Conservation (phyloP, 1,139 yeast genomes). For the Pneumocystis carinii region DNA sequence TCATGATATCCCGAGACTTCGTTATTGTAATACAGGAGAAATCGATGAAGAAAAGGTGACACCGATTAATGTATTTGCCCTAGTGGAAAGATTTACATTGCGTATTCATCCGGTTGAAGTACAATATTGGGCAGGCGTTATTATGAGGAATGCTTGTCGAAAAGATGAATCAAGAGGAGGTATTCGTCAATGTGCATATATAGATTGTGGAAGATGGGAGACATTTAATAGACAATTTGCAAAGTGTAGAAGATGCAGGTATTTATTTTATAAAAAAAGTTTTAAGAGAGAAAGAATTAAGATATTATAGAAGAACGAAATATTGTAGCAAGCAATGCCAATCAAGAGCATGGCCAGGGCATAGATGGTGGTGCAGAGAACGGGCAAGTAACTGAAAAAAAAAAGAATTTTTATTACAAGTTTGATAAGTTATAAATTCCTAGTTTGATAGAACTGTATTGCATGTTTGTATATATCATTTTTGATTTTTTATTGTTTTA, state of each 20-base stretch:
- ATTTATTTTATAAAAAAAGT: too few species aligned
- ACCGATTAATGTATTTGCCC: constrained; percentile 56
- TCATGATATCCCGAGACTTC: constrained; percentile 36
- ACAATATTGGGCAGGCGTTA: constrained; percentile 93
- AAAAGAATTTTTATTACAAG: neutral
- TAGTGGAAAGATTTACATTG: constrained; percentile 82
- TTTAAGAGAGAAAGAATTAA: too few species aligned
- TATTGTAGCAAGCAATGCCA: constrained; percentile 91
- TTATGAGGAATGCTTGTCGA: constrained; percentile 88
- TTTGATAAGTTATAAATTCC: neutral
- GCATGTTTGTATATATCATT: neutral
- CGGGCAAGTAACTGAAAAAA: neutral
- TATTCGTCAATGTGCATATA: constrained; percentile 85
- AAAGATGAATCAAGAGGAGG: constrained; percentile 80
- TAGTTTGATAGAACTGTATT: neutral
- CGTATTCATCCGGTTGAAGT: constrained; percentile 54
- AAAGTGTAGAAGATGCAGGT: constrained; percentile 80
- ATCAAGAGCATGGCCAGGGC: constrained; percentile 80
- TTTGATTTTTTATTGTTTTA: neutral
- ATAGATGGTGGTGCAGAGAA: constrained; percentile 76
- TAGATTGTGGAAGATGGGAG: constrained; percentile 95
- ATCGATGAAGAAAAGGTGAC: neutral
- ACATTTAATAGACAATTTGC: constrained; percentile 78
- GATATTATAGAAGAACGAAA: constrained; percentile 43
- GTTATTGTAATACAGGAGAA: constrained; percentile 11